These are phyloP conservation scores for Pestalotiopsis fici DNA, from an alignment of 2,329 filamentous ascomycete species.

Conservation along the genomic window DNA sequence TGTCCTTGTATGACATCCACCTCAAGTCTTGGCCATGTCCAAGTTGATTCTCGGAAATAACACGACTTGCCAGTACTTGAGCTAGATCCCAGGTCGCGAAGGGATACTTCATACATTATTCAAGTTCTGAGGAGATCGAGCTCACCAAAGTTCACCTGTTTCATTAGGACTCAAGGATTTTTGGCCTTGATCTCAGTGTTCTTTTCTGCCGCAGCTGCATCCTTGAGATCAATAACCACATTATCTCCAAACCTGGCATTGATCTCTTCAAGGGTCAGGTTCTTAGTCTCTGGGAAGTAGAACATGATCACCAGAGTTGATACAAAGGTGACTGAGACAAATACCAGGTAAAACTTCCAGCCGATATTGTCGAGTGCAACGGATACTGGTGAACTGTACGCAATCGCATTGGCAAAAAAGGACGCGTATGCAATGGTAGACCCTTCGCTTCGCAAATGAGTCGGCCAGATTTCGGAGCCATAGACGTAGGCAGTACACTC, in stretches of 20 bases:
- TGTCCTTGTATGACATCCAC: no score
- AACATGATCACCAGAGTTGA: constrained; percentile 45
- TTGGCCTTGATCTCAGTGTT: not conserved
- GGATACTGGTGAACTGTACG: constrained; percentile 25
- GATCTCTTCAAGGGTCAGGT: constrained; percentile 32
- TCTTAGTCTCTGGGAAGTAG: constrained; percentile 47
- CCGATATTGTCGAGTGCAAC: constrained; percentile 51
- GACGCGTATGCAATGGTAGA: constrained; percentile 17
- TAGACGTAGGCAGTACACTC: constrained; percentile 32
- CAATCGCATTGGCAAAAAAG: constrained; percentile 25
- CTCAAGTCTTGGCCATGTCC: no score
- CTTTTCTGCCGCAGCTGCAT: constrained; percentile 22
- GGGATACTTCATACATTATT: no score
- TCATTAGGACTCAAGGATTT: not conserved
- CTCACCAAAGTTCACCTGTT: not conserved
- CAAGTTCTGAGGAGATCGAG: no score
- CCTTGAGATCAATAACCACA: constrained; percentile 18
- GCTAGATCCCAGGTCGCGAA: no score
- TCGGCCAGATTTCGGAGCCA: constrained; percentile 34
- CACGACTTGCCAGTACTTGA: no score
- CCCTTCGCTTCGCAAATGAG: constrained; percentile 28
- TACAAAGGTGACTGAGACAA: constrained; percentile 41
- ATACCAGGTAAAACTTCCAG: constrained; percentile 53
- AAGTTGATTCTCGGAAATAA: no score
- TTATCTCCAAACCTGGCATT: constrained; percentile 29